Conservation (phyloP, 2,329 filamentous ascomycete genomes). For the Aspergillus hortae region DNA sequence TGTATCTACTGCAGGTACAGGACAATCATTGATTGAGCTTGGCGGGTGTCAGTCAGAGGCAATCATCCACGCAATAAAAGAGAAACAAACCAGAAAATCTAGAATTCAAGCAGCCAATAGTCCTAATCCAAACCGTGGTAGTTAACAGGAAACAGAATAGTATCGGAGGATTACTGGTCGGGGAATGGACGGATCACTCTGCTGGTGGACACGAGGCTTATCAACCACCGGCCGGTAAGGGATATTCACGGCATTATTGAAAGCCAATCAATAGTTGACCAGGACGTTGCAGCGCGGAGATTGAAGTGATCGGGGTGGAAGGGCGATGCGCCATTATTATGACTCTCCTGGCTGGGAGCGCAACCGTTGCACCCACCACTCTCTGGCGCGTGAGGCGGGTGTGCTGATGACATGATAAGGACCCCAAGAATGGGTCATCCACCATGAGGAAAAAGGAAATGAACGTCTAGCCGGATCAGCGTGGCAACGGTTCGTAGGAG, state of each 20-base stretch:
- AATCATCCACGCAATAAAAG: conserved; percentile 3
- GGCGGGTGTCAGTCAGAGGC: conserved; percentile 3
- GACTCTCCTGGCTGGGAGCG: not conserved
- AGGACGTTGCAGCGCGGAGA: not conserved
- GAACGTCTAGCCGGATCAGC: not conserved
- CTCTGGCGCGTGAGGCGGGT: not conserved
- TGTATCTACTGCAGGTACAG: not conserved
- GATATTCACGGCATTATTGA: conserved; percentile 13
- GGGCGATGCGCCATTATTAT: not conserved
- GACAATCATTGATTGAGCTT: not conserved
- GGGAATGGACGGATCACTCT: not conserved
- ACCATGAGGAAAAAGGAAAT: not conserved
- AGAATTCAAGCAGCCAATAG: not conserved
- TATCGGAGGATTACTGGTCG: conserved; percentile 7
- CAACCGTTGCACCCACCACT: not conserved
- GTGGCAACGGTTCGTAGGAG: not conserved
- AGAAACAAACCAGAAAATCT: conserved; percentile 4
- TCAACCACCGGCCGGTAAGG: conserved; percentile 23
- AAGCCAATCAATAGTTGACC: conserved; percentile 19
- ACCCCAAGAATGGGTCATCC: not conserved
- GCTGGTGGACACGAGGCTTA: conserved; percentile 20
- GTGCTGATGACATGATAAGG: not conserved
- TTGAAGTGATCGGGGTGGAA: not conserved
- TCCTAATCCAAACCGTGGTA: not conserved
- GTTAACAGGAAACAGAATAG: not conserved